A percentile compares a stretch with the other conserved stretches of the same genome.
Conservation (phyloP, 2,329 filamentous ascomycete species). For the Apiospora rasikravindrae region DNA sequence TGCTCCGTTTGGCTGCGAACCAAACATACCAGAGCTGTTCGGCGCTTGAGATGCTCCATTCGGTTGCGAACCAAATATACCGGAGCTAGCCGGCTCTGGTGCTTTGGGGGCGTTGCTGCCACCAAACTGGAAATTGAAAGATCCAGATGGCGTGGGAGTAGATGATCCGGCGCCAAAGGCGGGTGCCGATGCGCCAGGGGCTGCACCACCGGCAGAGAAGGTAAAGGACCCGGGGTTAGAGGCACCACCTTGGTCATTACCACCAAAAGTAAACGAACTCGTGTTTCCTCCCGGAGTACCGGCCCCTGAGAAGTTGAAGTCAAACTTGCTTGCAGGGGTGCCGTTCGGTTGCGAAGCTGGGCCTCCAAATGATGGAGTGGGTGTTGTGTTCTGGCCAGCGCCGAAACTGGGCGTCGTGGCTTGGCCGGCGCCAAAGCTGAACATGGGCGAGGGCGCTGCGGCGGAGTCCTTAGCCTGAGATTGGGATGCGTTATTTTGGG, state of each 20-base stretch:
- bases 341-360: constrained; percentile 25
- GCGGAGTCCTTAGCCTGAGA: constrained; percentile 31
- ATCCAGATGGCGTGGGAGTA: constrained; percentile 31
- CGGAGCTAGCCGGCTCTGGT: constrained; percentile 26
- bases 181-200: constrained; percentile 24
- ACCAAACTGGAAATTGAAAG: constrained; percentile 34
- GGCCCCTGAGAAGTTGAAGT: constrained; percentile 35
- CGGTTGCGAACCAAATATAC: constrained; percentile 34
- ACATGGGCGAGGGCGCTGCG: constrained; percentile 37
- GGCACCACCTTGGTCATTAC: constrained; percentile 26
- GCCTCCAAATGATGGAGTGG: constrained; percentile 22
- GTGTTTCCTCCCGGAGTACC: constrained; percentile 25
- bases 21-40: constrained; percentile 30
- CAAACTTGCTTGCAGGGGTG: constrained; percentile 24
- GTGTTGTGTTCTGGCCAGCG: constrained; percentile 26
- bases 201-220: constrained; percentile 42
- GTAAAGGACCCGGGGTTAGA: constrained; percentile 42
- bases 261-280: constrained; percentile 34
- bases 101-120: constrained; percentile 35
- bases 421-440: constrained; percentile 40
- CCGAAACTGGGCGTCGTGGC: constrained; percentile 37
- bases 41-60: constrained; percentile 34
- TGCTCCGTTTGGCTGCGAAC: constrained; percentile 33
- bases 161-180: constrained; percentile 29
- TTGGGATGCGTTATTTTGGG: constrained; percentile 18